Base-by-base conservation (phyloP, 192 early-diverging fungal species). In the Podila horticola region DNA sequence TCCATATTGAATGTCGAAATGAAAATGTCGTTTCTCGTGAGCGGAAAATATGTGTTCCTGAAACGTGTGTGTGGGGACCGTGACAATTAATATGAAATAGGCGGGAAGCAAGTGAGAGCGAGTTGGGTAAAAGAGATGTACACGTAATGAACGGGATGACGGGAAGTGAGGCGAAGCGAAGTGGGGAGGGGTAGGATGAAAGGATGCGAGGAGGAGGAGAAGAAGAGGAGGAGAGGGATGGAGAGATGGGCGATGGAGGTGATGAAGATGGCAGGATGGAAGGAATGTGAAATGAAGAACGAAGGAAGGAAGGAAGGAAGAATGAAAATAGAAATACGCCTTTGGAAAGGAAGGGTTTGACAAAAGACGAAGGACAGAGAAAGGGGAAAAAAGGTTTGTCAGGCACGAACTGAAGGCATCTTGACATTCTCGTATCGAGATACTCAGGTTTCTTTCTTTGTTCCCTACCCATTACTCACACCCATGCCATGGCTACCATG, bases 1-100 rank as follows among this genome's bases (percentile, higher is more conserved):
- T 84, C 83, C 72, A 83, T 77, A 19, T 45, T 17, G 15, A 58
- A 63, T 57, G n/a, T 31, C 33, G 26, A 31, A 63, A 15, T 33
- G 62, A 49, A 11, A 24, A 19, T 1, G 59, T 45, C 41, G 41
- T 45, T 45, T 45, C 41, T 45, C 41, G 41, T 45, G 41, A 45
- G 13, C 41, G 41, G 41, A 45, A 45, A 15, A 45, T 45, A 45
- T 45, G 41, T 45, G 41, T 45, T 45, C 41, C 41, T 45, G n/a
- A 30, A 30, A 15, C 31, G 29, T 51, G 31, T 31, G 64, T 26
- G 48, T 28, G 9, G 48, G 13, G 45, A 28, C 41, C 62, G 62
- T 64, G 34, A 64, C 22, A 15, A 38, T 64, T 24, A 41, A 33
- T 20, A 17, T 28, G 38, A 38, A 64, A 26, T 12, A 13, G 28